Percentiles rank a stretch among this genome's conserved stretches.
Evolutionary conservation across 2,329 filamentous ascomycete species (phyloP).

Genomic region (Zalaria sp.): DNA sequence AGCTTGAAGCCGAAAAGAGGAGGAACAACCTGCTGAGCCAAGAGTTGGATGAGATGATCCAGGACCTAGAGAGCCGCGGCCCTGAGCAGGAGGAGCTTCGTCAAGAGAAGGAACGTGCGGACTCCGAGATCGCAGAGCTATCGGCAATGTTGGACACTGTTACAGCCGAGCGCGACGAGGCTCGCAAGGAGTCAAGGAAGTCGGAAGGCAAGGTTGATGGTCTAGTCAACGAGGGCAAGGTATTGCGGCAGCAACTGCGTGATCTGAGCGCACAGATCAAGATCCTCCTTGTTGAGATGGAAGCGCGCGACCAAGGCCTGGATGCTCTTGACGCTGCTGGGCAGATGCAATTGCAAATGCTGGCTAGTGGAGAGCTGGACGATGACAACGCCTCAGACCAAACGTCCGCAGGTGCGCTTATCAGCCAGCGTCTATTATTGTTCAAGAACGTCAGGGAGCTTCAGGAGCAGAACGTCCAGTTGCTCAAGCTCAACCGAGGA

Average conservation of each 20-base stretch:
- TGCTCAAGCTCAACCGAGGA: conserved; percentile 69
- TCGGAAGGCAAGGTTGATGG: conserved; percentile 59
- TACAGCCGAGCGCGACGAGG: conserved; percentile 64
- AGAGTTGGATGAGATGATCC: conserved; percentile 74
- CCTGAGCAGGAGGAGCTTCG: conserved; percentile 81
- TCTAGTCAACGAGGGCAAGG: conserved; percentile 51
- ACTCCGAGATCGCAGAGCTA: conserved; percentile 61
- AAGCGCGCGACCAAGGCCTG: conserved; percentile 66
- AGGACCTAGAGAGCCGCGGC: conserved; percentile 68
- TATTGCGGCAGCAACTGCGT: conserved; percentile 73
- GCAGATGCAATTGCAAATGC: conserved; percentile 58
- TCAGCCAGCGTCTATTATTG: conserved; percentile 75
- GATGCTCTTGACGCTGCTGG: conserved; percentile 60
- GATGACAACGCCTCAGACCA: conserved; percentile 59
- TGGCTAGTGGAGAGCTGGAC: conserved; percentile 61
- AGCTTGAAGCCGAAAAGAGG: conserved; percentile 60
- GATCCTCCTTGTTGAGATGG: conserved; percentile 74
- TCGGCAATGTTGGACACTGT: conserved; percentile 73
- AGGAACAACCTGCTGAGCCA: conserved; percentile 60
- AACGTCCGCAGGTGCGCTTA: conserved; percentile 76
- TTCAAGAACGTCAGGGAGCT: conserved; percentile 78
- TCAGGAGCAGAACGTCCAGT: conserved; percentile 74
- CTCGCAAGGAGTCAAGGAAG: conserved; percentile 65
- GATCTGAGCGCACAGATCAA: conserved; percentile 86
- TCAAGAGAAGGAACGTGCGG: conserved; percentile 64